These are phyloP conservation scores for Ceratorhiza oryzae-sativae DNA, from an alignment of 1,284 basidiomycete species.

Conservation along the genomic window DNA sequence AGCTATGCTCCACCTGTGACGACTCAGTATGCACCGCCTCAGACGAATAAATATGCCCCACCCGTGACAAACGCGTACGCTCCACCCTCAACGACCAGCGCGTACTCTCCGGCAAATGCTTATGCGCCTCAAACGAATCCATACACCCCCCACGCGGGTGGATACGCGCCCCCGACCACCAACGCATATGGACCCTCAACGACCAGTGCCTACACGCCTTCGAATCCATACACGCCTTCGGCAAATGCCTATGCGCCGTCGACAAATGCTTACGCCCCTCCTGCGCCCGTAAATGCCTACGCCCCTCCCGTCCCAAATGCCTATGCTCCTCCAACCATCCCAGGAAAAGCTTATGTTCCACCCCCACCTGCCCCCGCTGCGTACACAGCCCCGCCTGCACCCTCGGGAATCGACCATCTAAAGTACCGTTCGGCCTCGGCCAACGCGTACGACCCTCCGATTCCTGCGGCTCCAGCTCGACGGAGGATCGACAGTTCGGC, in stretches of 20 bases:
- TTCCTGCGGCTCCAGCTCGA: slow-evolving; percentile 50
- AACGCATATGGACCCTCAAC: slow-evolving; percentile 45
- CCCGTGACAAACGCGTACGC: neutral
- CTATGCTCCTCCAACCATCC: slow-evolving; percentile 42
- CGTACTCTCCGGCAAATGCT: slow-evolving; percentile 46
- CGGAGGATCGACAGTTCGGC: slow-evolving; percentile 32
- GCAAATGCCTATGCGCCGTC: slow-evolving; percentile 44
- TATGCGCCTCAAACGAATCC: slow-evolving; percentile 42
- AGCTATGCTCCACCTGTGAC: slow-evolving; percentile 8
- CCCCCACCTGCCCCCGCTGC: slow-evolving; percentile 48
- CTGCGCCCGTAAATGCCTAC: slow-evolving; percentile 42
- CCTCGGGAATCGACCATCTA: slow-evolving; percentile 26
- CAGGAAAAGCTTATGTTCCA: slow-evolving; percentile 42
- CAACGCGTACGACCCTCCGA: slow-evolving; percentile 82
- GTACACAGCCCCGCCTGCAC: slow-evolving; percentile 47
- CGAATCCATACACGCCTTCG: slow-evolving; percentile 34
- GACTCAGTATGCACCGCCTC: neutral
- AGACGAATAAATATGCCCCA: slow-evolving; percentile 3
- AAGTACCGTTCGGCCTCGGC: slow-evolving; percentile 65
- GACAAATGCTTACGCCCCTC: slow-evolving; percentile 38
- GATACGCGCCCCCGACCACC: slow-evolving; percentile 40
- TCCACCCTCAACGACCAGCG: slow-evolving; percentile 35
- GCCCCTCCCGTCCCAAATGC: slow-evolving; percentile 41
- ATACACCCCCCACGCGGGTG: slow-evolving; percentile 41
- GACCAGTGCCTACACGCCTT: slow-evolving; percentile 7